These are phyloP conservation scores for Karstenula rhodostoma DNA, from an alignment of 2,329 filamentous ascomycete species.

Conservation along the genomic window DNA sequence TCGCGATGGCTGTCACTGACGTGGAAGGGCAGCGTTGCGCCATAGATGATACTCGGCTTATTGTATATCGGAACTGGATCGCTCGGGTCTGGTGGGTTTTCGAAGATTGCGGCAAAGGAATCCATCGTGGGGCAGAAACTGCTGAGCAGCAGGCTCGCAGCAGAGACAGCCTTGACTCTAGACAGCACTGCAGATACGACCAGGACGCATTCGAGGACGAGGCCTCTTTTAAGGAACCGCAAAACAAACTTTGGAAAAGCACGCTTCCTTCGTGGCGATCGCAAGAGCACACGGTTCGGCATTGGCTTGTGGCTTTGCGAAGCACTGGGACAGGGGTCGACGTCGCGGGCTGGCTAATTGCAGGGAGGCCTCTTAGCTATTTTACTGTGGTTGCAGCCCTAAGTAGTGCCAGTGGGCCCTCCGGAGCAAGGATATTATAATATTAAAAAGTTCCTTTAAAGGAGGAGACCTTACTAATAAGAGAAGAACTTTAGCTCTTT, in stretches of 20 bases:
- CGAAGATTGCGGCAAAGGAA: slow-evolving; percentile 17
- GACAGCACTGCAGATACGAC: background rate
- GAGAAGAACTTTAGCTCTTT: no score
- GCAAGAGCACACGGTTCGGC: background rate
- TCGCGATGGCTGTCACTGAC: slow-evolving; percentile 20
- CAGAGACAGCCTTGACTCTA: background rate
- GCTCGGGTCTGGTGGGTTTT: slow-evolving; percentile 33
- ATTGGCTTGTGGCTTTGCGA: slow-evolving; percentile 1
- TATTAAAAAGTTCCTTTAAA: no score
- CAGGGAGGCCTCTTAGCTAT: no score
- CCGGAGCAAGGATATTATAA: no score
- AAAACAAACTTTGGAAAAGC: slow-evolving; percentile 2
- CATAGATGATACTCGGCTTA: slow-evolving; percentile 31
- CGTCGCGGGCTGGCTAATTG: no score
- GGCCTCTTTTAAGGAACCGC: background rate
- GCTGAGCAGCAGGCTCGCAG: background rate
- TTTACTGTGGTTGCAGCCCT: no score
- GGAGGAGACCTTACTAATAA: no score
- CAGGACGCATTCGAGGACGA: background rate
- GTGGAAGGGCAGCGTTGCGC: slow-evolving; percentile 38
- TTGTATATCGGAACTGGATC: slow-evolving; percentile 33
- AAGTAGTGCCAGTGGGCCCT: no score
- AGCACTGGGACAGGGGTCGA: no score
- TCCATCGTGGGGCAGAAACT: slow-evolving; percentile 9
- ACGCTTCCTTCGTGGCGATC: background rate